phyloP scores from a whole-genome alignment of 163 green algal genomes.

The Volvox carteri region DNA sequence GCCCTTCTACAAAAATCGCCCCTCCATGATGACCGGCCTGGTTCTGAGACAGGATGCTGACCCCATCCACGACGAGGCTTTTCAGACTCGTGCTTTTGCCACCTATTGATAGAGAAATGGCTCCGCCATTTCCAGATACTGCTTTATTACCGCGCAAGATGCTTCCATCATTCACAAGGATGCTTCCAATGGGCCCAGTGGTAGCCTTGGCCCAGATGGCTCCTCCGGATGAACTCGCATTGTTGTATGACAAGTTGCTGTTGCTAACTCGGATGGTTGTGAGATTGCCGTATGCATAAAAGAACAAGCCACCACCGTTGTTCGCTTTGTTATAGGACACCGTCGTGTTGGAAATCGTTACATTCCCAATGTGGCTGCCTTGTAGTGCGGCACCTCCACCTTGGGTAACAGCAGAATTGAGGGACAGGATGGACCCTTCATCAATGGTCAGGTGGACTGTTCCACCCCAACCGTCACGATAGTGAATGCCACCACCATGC shows the following conservation, averaged over 20 bases:
- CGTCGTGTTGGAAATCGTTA: neutral
- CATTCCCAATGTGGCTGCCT: too few relatives aligned
- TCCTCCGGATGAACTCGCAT: neutral
- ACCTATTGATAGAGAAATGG: too few relatives aligned
- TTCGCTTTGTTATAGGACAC: neutral
- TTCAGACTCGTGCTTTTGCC: too few relatives aligned
- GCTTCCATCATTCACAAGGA: neutral
- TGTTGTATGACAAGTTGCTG: slow-evolving; percentile 2
- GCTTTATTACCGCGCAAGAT: neutral
- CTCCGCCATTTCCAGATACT: too few relatives aligned
- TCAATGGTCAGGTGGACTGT: neutral
- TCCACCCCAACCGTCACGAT: too few relatives aligned
- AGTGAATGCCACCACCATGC: neutral
- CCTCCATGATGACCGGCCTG: too few relatives aligned
- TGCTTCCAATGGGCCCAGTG: neutral
- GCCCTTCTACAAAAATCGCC: too few relatives aligned
- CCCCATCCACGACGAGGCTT: too few relatives aligned
- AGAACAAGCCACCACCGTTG: neutral
- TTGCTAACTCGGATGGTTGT: neutral
- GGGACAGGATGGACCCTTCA: neutral
- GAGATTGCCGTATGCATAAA: neutral
- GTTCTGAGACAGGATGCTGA: too few relatives aligned
- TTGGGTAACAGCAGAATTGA: neutral
- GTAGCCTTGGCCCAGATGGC: neutral
- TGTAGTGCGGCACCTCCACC: too few relatives aligned